These are phyloP conservation scores for Fraxinus anomala DNA, from an alignment of 257 asterid genomes.

Conservation along the genomic window DNA sequence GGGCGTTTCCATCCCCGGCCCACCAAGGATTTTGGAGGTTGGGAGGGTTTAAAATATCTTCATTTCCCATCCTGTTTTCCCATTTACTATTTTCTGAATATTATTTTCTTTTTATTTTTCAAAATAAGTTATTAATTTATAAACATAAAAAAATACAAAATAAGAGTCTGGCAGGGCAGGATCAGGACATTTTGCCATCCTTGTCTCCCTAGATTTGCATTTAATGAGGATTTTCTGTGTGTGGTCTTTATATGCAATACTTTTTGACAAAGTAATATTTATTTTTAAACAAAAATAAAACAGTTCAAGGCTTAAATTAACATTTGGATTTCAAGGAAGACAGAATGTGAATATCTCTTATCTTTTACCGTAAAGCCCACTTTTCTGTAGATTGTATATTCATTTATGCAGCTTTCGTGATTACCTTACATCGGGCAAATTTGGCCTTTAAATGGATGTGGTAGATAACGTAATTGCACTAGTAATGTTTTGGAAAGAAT, in stretches of 20 bases:
- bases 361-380: neutral
- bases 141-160: too few relatives aligned
- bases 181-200: neutral
- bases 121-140: too few relatives aligned
- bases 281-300: constrained; percentile 1
- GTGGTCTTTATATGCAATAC: neutral
- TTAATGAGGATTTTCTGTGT: constrained; percentile 12
- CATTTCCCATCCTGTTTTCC: neutral
- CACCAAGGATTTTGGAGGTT: neutral
- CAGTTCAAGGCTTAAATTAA: neutral
- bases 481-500: neutral
- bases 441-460: neutral
- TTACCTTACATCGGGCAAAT: too few relatives aligned
- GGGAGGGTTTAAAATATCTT: neutral
- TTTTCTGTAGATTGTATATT: too few relatives aligned
- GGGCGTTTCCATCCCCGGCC: neutral
- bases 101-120: too few relatives aligned
- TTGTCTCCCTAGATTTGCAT: constrained; percentile 13
- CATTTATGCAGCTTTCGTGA: too few relatives aligned
- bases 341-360: neutral
- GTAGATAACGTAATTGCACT: neutral
- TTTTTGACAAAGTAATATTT: neutral
- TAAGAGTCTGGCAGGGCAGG: neutral
- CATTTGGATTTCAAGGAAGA: neutral
- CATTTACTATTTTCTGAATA: too few relatives aligned